Evolutionary conservation across 257 asterid species (phyloP), one percentile per base, ranked within the genome.

Genomic region (Solanum acaule): DNA sequence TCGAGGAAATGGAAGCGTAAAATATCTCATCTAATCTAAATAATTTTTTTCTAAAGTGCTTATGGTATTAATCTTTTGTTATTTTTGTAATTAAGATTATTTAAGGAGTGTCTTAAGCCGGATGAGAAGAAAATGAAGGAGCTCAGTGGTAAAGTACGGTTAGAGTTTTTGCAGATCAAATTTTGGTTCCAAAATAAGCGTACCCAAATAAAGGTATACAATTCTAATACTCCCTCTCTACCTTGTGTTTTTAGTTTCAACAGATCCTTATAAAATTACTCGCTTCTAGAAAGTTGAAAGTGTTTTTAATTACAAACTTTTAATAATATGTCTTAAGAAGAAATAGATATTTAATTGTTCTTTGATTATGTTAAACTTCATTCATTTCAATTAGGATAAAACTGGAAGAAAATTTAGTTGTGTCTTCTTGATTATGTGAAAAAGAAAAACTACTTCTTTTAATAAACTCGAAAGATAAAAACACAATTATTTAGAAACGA

Each of bases 1-100:
- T 94, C 78, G 82, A 89, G 11, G 90, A 89, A 83, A 81, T 94
- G 94, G 95, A 94, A 88, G 88, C 73, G 94, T 94, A 93, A 61
- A n/a, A 13, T 65, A 25, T 25, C 73, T 65, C 73, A 25, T 65
- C 73, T 3, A 14, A 52, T 65, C 33, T n/a, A 23, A 65, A 65
- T 12, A 11, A 11, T 10, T 25, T 10, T n/a, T 65, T 11, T 11
- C 52, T 65, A 10, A 65, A 65, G 72, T 65, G 73, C 13, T n/a
- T 10, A 65, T 25, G 18, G 18, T n/a, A 65, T 25, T 65, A 65
- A 65, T 65, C 16, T 65, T 4, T 25, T 25, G 18, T 5, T 11
- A 65, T 25, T 65, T 65, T 65, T 65, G 8, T 71, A 11, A 71
- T 72, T 65, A 65, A 65, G 73, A 10, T 65, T 65, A 2, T 65